These are phyloP conservation scores for Saccharum officinarum DNA, from an alignment of 176 grass and related monocot species.

Conservation along the genomic window DNA sequence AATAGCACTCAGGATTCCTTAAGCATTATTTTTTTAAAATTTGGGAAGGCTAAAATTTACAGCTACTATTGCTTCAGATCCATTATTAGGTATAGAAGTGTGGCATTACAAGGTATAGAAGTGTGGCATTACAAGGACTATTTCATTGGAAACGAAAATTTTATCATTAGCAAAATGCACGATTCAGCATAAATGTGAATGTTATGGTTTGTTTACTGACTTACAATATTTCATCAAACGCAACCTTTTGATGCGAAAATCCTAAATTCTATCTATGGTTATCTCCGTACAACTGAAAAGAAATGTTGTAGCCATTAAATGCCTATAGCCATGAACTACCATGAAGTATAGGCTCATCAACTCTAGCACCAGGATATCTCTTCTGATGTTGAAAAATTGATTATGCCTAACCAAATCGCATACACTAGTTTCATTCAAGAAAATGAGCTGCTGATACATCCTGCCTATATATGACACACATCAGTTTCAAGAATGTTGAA, in stretches of 20 bases:
- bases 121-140: not conserved
- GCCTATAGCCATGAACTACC: not conserved
- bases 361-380: not conserved
- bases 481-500: not conserved
- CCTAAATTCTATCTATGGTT: not conserved
- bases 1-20: conserved; percentile 33
- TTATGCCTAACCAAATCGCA: not conserved
- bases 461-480: conserved; percentile 26
- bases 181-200: not conserved
- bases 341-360: conserved; percentile 13
- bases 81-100: not conserved
- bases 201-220: not conserved
- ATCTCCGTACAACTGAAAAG: not conserved
- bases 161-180: not conserved
- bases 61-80: conserved; percentile 1
- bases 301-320: not conserved
- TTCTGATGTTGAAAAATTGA: not conserved
- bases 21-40: conserved; percentile 36
- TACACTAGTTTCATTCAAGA: conserved; percentile 4
- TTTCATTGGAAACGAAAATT: not conserved
- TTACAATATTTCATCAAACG: not conserved
- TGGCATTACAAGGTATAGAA: not conserved
- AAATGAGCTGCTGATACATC: conserved; percentile 26
- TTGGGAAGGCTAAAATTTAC: conserved; percentile 7
- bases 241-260: not conserved